These are phyloP conservation scores for Nigrograna mackinnonii DNA, from an alignment of 2,329 filamentous ascomycete species.

Conservation along the genomic window DNA sequence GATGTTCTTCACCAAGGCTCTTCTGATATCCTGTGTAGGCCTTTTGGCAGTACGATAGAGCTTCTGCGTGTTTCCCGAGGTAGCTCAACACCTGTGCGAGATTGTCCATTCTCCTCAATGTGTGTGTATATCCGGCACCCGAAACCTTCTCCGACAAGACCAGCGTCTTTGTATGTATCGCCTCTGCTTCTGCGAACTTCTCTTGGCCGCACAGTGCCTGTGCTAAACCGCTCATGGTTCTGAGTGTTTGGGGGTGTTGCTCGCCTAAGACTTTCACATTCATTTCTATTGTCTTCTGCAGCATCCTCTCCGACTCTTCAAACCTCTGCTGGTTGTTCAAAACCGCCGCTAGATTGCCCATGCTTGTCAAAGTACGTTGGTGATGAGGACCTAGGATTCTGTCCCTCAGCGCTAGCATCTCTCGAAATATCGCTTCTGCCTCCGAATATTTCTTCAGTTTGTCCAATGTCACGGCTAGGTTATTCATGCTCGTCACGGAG, in stretches of 20 bases:
- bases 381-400: slow-evolving; percentile 7
- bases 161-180: background rate
- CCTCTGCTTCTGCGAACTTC: background rate
- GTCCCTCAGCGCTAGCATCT: slow-evolving; percentile 4
- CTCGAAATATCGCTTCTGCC: slow-evolving; percentile 4
- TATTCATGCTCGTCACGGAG: background rate
- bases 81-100: too few relatives aligned
- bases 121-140: too few relatives aligned
- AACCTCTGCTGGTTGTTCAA: slow-evolving; percentile 2
- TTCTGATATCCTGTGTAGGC: too few relatives aligned
- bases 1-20: too few relatives aligned
- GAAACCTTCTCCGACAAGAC: background rate
- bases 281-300: slow-evolving; percentile 4
- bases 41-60: too few relatives aligned
- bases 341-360: background rate
- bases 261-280: too few relatives aligned
- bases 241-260: too few relatives aligned
- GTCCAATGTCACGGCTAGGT: background rate
- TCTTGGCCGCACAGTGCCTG: background rate
- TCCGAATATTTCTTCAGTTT: slow-evolving; percentile 5
- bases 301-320: slow-evolving; percentile 1
- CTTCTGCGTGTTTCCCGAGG: too few relatives aligned
- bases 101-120: too few relatives aligned
- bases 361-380: slow-evolving; percentile 5
- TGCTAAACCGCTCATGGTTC: background rate